Conservation (phyloP, 2,329 filamentous ascomycete genomes). For the Talaromyces sp. region DNA sequence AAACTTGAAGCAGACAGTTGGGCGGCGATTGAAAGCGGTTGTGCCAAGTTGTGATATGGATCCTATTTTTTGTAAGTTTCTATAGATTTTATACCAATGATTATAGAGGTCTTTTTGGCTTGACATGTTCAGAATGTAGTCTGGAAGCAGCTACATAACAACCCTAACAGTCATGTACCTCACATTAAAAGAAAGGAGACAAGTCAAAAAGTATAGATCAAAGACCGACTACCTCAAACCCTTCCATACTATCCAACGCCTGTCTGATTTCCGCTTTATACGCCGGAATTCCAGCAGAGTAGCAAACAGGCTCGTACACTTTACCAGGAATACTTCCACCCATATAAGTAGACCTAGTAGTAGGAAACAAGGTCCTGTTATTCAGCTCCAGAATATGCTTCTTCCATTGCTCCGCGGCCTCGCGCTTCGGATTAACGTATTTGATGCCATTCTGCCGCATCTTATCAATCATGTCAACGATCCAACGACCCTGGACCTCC, state of each 20-base stretch:
- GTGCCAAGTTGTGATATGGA: slow-evolving; percentile 34
- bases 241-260: slow-evolving; percentile 13
- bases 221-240: slow-evolving; percentile 16
- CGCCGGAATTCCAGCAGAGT: slow-evolving; percentile 19
- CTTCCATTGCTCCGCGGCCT: slow-evolving; percentile 48
- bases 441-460: slow-evolving; percentile 42
- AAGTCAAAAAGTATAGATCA: background rate
- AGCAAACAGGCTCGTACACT: slow-evolving; percentile 48
- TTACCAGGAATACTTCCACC: slow-evolving; percentile 53
- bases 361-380: slow-evolving; percentile 46
- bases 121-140: no score
- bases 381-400: slow-evolving; percentile 41
- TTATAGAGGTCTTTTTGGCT: no score
- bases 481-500: slow-evolving; percentile 53
- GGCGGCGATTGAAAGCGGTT: slow-evolving; percentile 36
- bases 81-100: no score
- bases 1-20: slow-evolving; percentile 33
- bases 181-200: background rate
- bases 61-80: background rate
- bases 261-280: slow-evolving; percentile 17
- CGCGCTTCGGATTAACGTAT: slow-evolving; percentile 46
- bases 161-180: background rate
- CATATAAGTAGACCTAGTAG: slow-evolving; percentile 49
- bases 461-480: slow-evolving; percentile 47
- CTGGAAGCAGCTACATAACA: no score